Conservation (phyloP, 1,284 basidiomycete genomes). For the Cutaneotrichosporon sp. region DNA sequence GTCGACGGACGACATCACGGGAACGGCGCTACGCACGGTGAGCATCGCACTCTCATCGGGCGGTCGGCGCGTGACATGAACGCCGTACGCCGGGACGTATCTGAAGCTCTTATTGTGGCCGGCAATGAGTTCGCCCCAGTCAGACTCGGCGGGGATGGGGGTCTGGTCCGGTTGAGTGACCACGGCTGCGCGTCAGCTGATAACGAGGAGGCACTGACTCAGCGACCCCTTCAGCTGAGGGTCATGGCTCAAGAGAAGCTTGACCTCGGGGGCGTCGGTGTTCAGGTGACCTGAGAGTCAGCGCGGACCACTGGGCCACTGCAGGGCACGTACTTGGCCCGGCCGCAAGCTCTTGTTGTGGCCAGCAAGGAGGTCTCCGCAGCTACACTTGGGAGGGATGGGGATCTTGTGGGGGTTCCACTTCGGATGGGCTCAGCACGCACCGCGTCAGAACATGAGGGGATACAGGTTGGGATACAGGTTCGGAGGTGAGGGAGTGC, state of each 20-base stretch:
- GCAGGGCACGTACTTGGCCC: slow-evolving; percentile 20
- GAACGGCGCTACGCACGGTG: no score
- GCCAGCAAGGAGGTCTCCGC: no score
- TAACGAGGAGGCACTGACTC: slow-evolving; percentile 7
- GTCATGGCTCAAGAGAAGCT: slow-evolving; percentile 24
- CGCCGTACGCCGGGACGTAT: slow-evolving; percentile 17
- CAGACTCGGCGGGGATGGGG: neutral
- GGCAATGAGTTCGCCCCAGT: slow-evolving; percentile 17
- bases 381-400: no score
- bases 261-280: slow-evolving; percentile 7
- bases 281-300: slow-evolving; percentile 22
- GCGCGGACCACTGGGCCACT: neutral
- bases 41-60: no score
- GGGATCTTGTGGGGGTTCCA: no score
- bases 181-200: slow-evolving; percentile 4
- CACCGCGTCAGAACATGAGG: no score
- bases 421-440: no score
- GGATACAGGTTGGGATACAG: no score
- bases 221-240: slow-evolving; percentile 21
- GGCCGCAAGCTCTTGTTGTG: no score
- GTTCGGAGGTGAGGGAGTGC: no score
- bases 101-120: neutral
- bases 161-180: slow-evolving; percentile 34
- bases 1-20: no score
- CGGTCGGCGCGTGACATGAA: no score